phyloP scores from a whole-genome alignment of 2,329 filamentous ascomycete species.

The Corniculantispora saksenae region DNA sequence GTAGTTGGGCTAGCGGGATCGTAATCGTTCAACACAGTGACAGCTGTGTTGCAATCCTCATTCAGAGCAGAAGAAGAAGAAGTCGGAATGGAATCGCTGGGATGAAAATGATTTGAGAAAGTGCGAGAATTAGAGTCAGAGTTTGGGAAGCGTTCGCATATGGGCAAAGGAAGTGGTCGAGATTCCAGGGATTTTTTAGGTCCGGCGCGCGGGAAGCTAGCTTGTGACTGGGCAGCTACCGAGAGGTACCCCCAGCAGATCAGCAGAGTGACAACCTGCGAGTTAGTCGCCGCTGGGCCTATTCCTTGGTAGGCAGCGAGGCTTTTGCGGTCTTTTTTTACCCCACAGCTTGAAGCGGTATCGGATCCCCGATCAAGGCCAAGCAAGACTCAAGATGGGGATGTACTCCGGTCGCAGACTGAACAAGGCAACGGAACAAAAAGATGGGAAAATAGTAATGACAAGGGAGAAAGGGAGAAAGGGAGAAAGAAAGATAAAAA shows the following conservation, averaged over 20 bases:
- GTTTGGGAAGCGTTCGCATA: too few species aligned
- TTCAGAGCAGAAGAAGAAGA: neutral
- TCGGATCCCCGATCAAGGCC: constrained; percentile 12
- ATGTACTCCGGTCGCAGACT: too few species aligned
- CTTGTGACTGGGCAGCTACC: constrained; percentile 16
- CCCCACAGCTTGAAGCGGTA: constrained; percentile 17
- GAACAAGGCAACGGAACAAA: neutral
- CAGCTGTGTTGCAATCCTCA: neutral
- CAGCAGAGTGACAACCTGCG: constrained; percentile 5
- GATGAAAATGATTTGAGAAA: too few species aligned
- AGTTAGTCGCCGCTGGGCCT: neutral
- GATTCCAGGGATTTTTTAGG: neutral
- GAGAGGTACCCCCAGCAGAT: too few species aligned
- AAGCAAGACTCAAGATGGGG: neutral
- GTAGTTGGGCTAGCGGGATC: neutral
- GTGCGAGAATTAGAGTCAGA: too few species aligned
- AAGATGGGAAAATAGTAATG: neutral
- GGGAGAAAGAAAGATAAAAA: neutral
- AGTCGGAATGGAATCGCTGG: too few species aligned
- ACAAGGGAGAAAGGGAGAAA: too few species aligned
- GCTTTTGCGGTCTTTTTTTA: constrained; percentile 1
- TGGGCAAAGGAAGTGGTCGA: neutral
- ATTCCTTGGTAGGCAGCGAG: too few species aligned
- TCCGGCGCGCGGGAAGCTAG: neutral
- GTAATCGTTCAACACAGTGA: neutral